phyloP scores from a whole-genome alignment of 768 basidiomycete species.

The Chalciporus sphaerocephalus region DNA sequence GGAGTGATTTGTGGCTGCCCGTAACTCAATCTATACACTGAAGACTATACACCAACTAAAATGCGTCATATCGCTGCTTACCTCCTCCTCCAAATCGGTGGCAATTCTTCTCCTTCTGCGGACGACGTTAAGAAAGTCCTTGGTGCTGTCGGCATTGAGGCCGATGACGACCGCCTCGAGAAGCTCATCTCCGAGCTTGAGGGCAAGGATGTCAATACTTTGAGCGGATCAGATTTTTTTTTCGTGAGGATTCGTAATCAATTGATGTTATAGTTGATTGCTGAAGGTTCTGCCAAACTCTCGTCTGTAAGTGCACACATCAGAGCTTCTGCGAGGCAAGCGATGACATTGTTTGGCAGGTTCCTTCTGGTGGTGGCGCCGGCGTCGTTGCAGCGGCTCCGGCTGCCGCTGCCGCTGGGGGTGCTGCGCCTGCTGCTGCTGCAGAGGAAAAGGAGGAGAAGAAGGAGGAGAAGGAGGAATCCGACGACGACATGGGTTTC shows the following conservation, averaged over 20 bases:
- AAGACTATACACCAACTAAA: constrained; percentile 37
- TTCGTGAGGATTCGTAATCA: neutral
- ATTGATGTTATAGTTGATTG: constrained; percentile 61
- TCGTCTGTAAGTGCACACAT: constrained; percentile 67
- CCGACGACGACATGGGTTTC: constrained; percentile 99
- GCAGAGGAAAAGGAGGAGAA: constrained; percentile 77
- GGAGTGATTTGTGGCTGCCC: constrained; percentile 92
- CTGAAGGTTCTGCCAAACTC: constrained; percentile 88
- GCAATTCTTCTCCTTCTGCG: constrained; percentile 83
- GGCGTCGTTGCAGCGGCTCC: constrained; percentile 51
- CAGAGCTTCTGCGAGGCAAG: neutral
- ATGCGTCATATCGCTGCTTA: constrained; percentile 96
- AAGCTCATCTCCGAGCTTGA: constrained; percentile 85
- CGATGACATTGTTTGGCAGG: constrained; percentile 36
- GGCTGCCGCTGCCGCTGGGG: constrained; percentile 47
- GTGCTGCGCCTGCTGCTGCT: constrained; percentile 48
- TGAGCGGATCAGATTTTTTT: constrained; percentile 32
- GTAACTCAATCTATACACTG: constrained; percentile 36
- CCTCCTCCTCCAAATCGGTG: constrained; percentile 93
- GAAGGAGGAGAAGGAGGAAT: constrained; percentile 92
- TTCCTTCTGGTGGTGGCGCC: constrained; percentile 89
- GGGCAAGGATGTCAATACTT: constrained; percentile 84
- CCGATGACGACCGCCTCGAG: constrained; percentile 74
- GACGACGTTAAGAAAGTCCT: constrained; percentile 87
- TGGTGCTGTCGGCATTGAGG: constrained; percentile 79